Percentiles rank a stretch among this genome's conserved stretches.
phyloP scores from a whole-genome alignment of 169 alveolate genomes.

The Plasmodium sp. region DNA sequence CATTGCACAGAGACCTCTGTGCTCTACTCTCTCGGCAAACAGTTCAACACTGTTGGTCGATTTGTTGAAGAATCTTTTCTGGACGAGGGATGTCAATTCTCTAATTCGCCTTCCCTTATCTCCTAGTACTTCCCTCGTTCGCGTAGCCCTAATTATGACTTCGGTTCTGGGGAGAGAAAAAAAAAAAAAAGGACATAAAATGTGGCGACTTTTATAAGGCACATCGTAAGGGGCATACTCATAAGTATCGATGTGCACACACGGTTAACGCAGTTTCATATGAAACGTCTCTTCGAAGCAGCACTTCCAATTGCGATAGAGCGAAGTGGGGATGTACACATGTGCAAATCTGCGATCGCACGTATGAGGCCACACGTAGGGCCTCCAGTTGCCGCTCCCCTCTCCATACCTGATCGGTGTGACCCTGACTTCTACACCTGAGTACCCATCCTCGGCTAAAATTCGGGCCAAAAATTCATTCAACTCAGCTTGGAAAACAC shows the following conservation, averaged over 20 bases:
- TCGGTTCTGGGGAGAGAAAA: constrained; percentile 88
- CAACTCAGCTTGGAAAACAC: constrained; percentile 99
- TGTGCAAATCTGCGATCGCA: background rate
- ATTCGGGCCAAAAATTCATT: constrained; percentile 97
- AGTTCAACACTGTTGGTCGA: constrained; percentile 97
- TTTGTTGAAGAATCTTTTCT: constrained; percentile 97
- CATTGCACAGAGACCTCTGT: constrained; percentile 98
- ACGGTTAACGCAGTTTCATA: background rate
- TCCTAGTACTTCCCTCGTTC: constrained; percentile 97
- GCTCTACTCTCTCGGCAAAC: constrained; percentile 96
- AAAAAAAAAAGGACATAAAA: constrained; percentile 25
- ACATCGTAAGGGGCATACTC: background rate
- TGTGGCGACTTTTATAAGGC: background rate
- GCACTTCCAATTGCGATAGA: background rate
- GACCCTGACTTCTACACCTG: constrained; percentile 98
- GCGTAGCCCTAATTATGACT: constrained; percentile 98
- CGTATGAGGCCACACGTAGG: constrained; percentile 5
- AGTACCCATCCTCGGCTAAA: constrained; percentile 98
- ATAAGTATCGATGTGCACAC: background rate
- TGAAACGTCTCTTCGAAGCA: background rate
- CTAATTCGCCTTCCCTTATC: constrained; percentile 98
- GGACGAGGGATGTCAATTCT: constrained; percentile 97
- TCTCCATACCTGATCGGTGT: constrained; percentile 89
- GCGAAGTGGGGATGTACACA: background rate
- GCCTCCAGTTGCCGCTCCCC: background rate